Evolutionary conservation across 2,329 filamentous ascomycete genomes (phyloP), one percentile per base, ranked within the genome.

Genomic region (Stromatinia cepivora): DNA sequence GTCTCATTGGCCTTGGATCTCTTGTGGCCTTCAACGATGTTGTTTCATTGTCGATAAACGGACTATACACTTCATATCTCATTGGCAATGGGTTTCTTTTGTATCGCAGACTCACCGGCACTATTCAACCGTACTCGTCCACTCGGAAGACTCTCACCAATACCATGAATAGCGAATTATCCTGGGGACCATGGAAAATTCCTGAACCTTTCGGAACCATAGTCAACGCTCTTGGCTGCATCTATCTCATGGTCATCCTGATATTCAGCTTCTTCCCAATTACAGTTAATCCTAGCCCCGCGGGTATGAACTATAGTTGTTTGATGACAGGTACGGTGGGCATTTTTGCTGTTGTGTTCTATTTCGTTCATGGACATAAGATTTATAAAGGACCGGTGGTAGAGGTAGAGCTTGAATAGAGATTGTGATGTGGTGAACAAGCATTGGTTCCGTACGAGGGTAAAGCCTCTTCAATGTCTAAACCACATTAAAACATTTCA

Each of bases 11-110:
- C 75, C 81, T 85, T 71, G 84, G 82, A 56, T 84, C 81, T 13
- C 75, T 79, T 2, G 80, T 80, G 3, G 84, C 83, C 6, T 84
- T 86, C 75, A 84, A 85, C 72, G 83, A 82, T 69, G 81, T 85
- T 68, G 80, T 82, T 20, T 84, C 83, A 2, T 78, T 86, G 4
- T 50, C 62, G 6, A 63, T 70, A 45, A 50, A 42, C 7, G 50
- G 63, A 22, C 45, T 70, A 10, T 70, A 59, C 48, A 52, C 28
- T n/a, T 69, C 58, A 22, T 69, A 70, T 31, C 61, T 70, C 2
- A 59, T 70, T 39, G 58, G 39, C 8, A 61, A 58, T 31, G 57
- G 28, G 3, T 52, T 68, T 45, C 53, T 70, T n/a, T 50, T 70
- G 7, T 70, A 62, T n/a, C 58, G 61, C 34, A 46, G 69, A 42